Evolutionary conservation across 2,329 filamentous ascomycete species (phyloP), one percentile per base, ranked within the genome.

Genomic region (Zasmidium cellare): DNA sequence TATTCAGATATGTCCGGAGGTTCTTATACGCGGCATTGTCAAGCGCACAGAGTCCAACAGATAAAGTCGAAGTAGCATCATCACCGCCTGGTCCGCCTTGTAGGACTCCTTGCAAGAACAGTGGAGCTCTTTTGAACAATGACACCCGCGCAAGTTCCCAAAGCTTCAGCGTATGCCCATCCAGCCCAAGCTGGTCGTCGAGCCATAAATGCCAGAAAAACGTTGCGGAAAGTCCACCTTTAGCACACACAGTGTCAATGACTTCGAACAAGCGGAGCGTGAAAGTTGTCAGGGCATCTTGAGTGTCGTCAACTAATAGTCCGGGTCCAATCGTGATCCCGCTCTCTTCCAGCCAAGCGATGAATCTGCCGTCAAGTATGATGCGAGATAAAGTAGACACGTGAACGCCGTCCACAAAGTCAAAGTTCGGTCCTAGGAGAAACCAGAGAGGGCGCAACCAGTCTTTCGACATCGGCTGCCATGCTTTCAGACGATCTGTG

Each of bases 381-480:
- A 24, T 14, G 9, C 41, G n/a, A 9, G 51, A 45, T 16, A 19
- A 16, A 18, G 38, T 41, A 7, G 51, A 53, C 16, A 41, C 16
- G 9, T 41, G 20, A 7, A 53, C 35, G 3, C 28, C 51, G n/a
- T 41, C 51, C 11, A 53, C 20, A 18, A 22, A 20, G 2, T 41
- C 45, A 18, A 49, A 41, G 19, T 55, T 45, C 2, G 53, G 53
- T 19, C 53, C 53, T 3, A 55, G 53, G 9, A 41, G 24, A 5
- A 45, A 41, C 53, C 53, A 55, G 16, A 48, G 31, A 22, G 53
- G 25, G 11, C 16, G 3, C n/a, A 46, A 23, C 20, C 18, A 41
- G 44, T 53, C 18, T 14, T 22, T 22, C 9, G 12, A 23, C 53
- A 48, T 55, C 9, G 22, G 19, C 28, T 55, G 45, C 53, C 53